These are phyloP conservation scores for Exsudoporus frostii DNA, from an alignment of 768 basidiomycete genomes.

Conservation along the genomic window DNA sequence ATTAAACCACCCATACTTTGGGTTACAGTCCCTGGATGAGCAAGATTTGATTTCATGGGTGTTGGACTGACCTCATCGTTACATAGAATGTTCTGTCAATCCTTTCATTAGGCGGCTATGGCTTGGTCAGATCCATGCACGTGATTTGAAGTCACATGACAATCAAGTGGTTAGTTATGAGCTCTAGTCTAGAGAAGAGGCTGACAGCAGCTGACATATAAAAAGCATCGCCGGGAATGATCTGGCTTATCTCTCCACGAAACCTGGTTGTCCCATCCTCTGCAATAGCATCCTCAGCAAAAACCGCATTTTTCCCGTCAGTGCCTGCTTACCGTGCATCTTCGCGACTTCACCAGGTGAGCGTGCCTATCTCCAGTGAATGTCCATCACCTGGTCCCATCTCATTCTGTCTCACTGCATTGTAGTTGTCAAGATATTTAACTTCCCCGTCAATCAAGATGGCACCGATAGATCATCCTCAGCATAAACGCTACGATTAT, in stretches of 20 bases:
- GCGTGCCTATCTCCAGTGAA: not conserved
- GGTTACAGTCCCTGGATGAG: not conserved
- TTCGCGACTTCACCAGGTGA: slow-evolving; percentile 29
- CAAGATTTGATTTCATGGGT: not conserved
- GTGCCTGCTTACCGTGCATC: slow-evolving; percentile 6
- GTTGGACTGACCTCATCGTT: not conserved
- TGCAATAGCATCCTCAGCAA: slow-evolving; percentile 9
- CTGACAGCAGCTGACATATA: slow-evolving; percentile 20
- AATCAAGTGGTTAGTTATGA: too few species aligned
- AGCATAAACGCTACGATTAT: slow-evolving; percentile 70
- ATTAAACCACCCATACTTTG: too few species aligned
- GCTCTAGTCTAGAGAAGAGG: too few species aligned
- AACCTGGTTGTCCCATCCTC: slow-evolving; percentile 9
- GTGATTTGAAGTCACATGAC: slow-evolving; percentile 17
- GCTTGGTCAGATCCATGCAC: not conserved
- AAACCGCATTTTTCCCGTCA: slow-evolving; percentile 8
- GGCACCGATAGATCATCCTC: slow-evolving; percentile 70
- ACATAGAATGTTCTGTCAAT: too few species aligned
- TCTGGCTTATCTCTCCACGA: slow-evolving; percentile 3
- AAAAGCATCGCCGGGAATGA: slow-evolving; percentile 17
- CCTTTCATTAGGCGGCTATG: too few species aligned
- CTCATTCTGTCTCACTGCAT: not conserved
- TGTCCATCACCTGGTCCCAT: slow-evolving; percentile 3
- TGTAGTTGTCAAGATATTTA: slow-evolving; percentile 48
- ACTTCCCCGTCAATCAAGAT: slow-evolving; percentile 45